Base-by-base conservation (phyloP, 495 filamentous ascomycete genomes). In the Penicillium manginii region DNA sequence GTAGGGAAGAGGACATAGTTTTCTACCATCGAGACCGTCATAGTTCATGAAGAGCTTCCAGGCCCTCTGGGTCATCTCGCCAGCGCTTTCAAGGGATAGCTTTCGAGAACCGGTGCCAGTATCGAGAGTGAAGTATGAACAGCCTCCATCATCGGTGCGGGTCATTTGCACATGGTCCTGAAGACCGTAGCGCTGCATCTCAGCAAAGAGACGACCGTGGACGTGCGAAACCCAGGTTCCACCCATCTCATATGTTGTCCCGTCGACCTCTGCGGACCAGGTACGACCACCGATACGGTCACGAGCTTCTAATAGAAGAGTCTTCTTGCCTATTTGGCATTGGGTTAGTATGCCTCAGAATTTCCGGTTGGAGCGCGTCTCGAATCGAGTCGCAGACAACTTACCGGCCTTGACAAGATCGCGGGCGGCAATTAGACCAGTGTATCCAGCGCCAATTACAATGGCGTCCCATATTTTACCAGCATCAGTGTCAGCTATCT, bases 271-370 rank as follows among this genome's bases (percentile, higher is more conserved):
- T 1, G 65, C 59, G 4, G 64, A 61, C 56, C 63, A 76, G 0
- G 71, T 70, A 2, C 70, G 65, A 1, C 73, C 70, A 17, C 72
- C 72, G 19, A 77, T 65, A 2, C 72, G 62, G 26, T 76, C 71
- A 12, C 71, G 58, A 2, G 70, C 73, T 63, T 76, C 71, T 4
- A 76, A 39, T n/a, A 76, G 54, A 0, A 74, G 61, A 0, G 67
- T 58, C 4, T 53, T 54, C 6, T 26, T 23, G 2, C 32, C 50
- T 57, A 62, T 56, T 33, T 47, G 54, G 39, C 2, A 29, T 42
- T 10, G n/a, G 3, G 18, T 49, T 17, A 49, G 15, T 22, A 17
- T 11, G 9, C 4, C 22, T 49, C 21, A 29, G 23, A 0, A 2
- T 49, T 31, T 49, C 37, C 6, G 3, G 26, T 29, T 7, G 9